phyloP scores from a whole-genome alignment of 192 early-diverging fungal species.

The Backusella parvicylindrica region DNA sequence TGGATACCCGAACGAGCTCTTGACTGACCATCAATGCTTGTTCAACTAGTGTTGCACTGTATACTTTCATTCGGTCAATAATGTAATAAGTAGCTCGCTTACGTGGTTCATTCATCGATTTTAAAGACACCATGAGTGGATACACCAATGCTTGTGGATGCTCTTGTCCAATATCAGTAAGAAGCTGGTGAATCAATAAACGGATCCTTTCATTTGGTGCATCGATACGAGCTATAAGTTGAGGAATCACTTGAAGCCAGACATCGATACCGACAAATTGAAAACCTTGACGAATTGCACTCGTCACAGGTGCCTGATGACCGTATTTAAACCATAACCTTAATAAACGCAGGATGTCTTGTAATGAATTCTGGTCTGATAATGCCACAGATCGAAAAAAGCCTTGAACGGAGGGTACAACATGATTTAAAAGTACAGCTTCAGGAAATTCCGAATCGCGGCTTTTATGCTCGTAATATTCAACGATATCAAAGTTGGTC shows the following conservation, averaged over 20 bases:
- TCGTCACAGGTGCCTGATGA: slow-evolving; percentile 76
- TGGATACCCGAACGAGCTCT: slow-evolving; percentile 95
- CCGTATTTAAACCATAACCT: slow-evolving; percentile 97
- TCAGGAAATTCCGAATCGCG: slow-evolving; percentile 30
- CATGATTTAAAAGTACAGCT: slow-evolving; percentile 54
- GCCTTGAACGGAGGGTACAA: slow-evolving; percentile 90
- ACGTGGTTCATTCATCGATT: slow-evolving; percentile 73
- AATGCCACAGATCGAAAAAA: slow-evolving; percentile 93
- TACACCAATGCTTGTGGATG: slow-evolving; percentile 97
- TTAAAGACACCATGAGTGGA: slow-evolving; percentile 92
- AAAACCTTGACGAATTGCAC: slow-evolving; percentile 78
- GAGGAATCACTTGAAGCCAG: slow-evolving; percentile 98
- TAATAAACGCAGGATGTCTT: slow-evolving; percentile 90
- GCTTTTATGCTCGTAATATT: slow-evolving; percentile 62
- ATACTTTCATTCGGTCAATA: slow-evolving; percentile 86
- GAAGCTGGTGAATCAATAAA: slow-evolving; percentile 81
- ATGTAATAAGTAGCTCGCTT: slow-evolving; percentile 79
- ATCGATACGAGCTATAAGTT: slow-evolving; percentile 93
- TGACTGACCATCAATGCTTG: slow-evolving; percentile 92
- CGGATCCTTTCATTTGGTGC: slow-evolving; percentile 72
- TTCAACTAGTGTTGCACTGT: slow-evolving; percentile 81
- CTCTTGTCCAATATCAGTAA: slow-evolving; percentile 86
- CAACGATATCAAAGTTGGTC: slow-evolving; percentile 87
- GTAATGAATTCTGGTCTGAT: slow-evolving; percentile 78
- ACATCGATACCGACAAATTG: slow-evolving; percentile 80